phyloP scores from a whole-genome alignment of 768 basidiomycete species.

The Mycena latifolia region DNA sequence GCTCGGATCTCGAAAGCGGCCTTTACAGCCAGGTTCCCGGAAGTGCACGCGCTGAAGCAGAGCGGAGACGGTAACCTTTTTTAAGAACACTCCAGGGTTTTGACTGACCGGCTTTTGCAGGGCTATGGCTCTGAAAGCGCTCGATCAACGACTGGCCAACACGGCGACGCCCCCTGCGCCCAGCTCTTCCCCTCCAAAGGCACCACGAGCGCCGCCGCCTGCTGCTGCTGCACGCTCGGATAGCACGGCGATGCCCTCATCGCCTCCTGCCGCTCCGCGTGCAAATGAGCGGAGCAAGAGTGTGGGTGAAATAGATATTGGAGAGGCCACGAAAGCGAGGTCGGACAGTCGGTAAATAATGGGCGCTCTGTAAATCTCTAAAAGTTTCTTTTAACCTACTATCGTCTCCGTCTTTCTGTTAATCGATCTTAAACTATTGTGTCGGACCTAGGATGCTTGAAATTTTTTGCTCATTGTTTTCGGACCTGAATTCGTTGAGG shows the following conservation, averaged over 20 bases:
- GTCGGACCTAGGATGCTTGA: not conserved
- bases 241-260: constrained; percentile 43
- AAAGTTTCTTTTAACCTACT: constrained; percentile 28
- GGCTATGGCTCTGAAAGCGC: constrained; percentile 95
- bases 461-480: too few relatives aligned
- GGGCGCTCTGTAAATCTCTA: constrained; percentile 32
- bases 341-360: constrained; percentile 46
- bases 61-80: constrained; percentile 82
- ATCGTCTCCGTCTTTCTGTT: constrained; percentile 16
- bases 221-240: constrained; percentile 49
- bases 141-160: constrained; percentile 92
- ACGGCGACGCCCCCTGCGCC: constrained; percentile 59
- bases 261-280: constrained; percentile 38
- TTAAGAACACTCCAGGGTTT: not conserved
- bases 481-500: too few relatives aligned
- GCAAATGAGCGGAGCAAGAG: constrained; percentile 52
- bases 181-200: constrained; percentile 45
- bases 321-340: constrained; percentile 46
- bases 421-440: constrained; percentile 13
- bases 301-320: constrained; percentile 49
- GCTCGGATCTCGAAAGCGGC: constrained; percentile 78
- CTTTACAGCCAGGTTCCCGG: constrained; percentile 84
- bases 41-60: constrained; percentile 94
- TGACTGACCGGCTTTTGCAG: constrained; percentile 55
- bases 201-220: constrained; percentile 48